Evolutionary conservation across 306 rosid species (phyloP), one percentile per base, ranked within the genome.

Genomic region (Cucurbita maxima): DNA sequence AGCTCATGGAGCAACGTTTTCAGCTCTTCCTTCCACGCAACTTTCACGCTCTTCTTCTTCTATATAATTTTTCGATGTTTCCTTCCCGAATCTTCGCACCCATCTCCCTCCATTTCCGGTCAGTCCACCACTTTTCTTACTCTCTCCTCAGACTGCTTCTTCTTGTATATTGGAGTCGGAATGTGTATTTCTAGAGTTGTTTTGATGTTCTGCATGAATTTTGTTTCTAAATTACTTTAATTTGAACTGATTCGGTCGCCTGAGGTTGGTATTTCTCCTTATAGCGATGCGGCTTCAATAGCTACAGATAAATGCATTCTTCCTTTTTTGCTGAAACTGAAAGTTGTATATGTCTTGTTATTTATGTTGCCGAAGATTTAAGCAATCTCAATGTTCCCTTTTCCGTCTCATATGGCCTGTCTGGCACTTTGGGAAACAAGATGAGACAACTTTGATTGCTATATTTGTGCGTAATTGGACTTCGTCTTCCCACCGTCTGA

Each of bases 11-110:
- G 58, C 68, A 87, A 64, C 92, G 96, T 80, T 88, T 74, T 47
- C 58, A 62, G 76, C 95, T 50, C 76, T 77, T 71, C 69, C 80
- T 81, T 10, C 18, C 98, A 93, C 96, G 97, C 98, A 84, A 85
- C 79, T n/a, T 69, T 86, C 92, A 80, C 97, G 82, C 87, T 84
- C 85, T 74, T 69, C 79, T 52, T 34, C 30, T 60, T 40, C 45
- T 79, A 41, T 77, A 6, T 56, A 50, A 37, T 67, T 16, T 52
- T 52, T 52, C 4, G 3, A 37, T 61, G 34, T 63, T 63, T 25
- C 57, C 72, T 34, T 56, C 10, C 53, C 43, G 0, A 9, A 16
- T n/a, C 37, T 5, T 47, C 52, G 9, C 60, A 10, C 11, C 52
- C 51, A 25, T 50, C 78, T 75, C 11, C 38, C 44, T 50, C 14